Evolutionary conservation across 2,329 filamentous ascomycete genomes (phyloP), one percentile per base, ranked within the genome.

Genomic region (Arthrinium puccinioides): DNA sequence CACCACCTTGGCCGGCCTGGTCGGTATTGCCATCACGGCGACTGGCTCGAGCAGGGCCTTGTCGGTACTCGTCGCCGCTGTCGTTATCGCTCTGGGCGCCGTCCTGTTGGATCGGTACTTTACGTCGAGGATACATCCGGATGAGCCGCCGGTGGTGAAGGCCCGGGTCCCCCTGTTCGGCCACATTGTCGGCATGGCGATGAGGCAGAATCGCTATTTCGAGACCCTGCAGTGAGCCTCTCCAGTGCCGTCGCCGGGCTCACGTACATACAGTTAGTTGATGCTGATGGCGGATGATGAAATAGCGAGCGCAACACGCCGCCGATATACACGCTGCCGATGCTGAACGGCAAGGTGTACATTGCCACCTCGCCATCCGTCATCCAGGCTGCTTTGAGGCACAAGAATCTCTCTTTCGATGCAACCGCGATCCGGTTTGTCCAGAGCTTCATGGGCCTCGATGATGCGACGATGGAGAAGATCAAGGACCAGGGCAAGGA

Each of bases 311-410:
- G 51, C 9, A 50, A 53, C 9, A 47, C 46, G 0, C 36, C 54
- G 23, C 51, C 48, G 3, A 63, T 68, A 38, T 66, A 60, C 35
- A 69, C 69, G 1, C 48, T 73, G 4, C 64, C 61, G 9, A 64
- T 71, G 50, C 51, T 68, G 19, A 60, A 53, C 32, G 49, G 56
- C 25, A 65, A 66, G 36, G 49, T 67, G 16, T 74, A 74, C 46
- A 45, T 63, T n/a, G 58, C 70, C 16, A 63, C 54, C 29, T 56
- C 59, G 5, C 62, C 69, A 2, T 35, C 48, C 1, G 46, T 72
- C 4, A 52, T 64, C 13, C 55, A 60, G 18, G 47, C 57, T 6
- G 57, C 63, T 10, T 56, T 67, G 23, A 61, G 64, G 16, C 55
- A 54, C 15, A 61, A 63, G 26, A 54, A 57, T 16, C 49, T 71